Conservation (phyloP, 2,329 filamentous ascomycete genomes). For the Sodiomyces alkalinus region DNA sequence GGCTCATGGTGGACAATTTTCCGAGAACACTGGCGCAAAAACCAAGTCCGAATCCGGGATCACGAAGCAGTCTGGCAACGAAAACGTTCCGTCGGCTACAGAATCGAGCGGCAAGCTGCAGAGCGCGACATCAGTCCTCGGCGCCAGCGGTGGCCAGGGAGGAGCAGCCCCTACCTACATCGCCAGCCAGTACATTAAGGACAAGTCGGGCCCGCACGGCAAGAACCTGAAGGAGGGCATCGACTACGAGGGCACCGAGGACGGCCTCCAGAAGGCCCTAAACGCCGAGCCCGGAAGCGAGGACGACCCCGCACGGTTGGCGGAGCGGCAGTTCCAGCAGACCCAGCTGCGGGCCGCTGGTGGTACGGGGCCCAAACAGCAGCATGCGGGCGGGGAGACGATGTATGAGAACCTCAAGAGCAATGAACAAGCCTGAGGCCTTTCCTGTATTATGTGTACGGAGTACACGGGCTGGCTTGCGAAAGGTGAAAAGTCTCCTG, state of each 20-base stretch:
- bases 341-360: slow-evolving; percentile 10
- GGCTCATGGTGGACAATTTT: slow-evolving; percentile 41
- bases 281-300: slow-evolving; percentile 27
- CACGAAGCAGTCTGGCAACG: slow-evolving; percentile 24
- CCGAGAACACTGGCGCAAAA: slow-evolving; percentile 29
- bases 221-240: slow-evolving; percentile 25
- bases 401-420: slow-evolving; percentile 16
- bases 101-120: too few relatives aligned
- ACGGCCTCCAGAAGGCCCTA: slow-evolving; percentile 23
- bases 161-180: slow-evolving; percentile 23
- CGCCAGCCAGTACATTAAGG: slow-evolving; percentile 15
- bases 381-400: slow-evolving; percentile 11
- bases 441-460: too few relatives aligned
- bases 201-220: slow-evolving; percentile 22
- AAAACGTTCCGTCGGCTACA: slow-evolving; percentile 2
- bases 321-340: slow-evolving; percentile 25
- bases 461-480: too few relatives aligned
- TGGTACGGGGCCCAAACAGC: slow-evolving; percentile 14
- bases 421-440: slow-evolving; percentile 4
- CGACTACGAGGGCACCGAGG: slow-evolving; percentile 15
- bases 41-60: not conserved
- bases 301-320: slow-evolving; percentile 29
- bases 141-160: slow-evolving; percentile 5
- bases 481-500: too few relatives aligned
- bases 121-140: too few relatives aligned